Evolutionary conservation across 148 eudicot genomes (phyloP).

Genomic region (Chenopodium suecicum): DNA sequence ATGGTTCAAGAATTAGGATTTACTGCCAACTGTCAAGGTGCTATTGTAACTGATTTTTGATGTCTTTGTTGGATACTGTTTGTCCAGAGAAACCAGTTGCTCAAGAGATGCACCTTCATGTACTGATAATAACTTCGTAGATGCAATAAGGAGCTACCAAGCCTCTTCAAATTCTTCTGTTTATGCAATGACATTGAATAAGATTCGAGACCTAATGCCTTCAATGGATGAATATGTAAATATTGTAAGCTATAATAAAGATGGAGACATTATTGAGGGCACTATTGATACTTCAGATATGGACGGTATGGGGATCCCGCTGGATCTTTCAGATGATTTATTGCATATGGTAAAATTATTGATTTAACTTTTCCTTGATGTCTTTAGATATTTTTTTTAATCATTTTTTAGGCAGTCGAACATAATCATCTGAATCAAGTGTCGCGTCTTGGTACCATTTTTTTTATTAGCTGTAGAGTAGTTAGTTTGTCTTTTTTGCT

Average conservation of each 20-base stretch:
- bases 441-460: not conserved
- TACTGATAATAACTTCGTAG: slow-evolving; percentile 19
- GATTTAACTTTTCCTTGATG: not conserved
- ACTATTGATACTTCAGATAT: slow-evolving; percentile 24
- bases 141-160: slow-evolving; percentile 24
- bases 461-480: not conserved
- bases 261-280: slow-evolving; percentile 26
- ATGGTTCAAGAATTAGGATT: too few species aligned
- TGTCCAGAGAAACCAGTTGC: slow-evolving; percentile 44
- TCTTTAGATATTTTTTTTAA: not conserved
- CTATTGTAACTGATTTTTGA: not conserved
- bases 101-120: slow-evolving; percentile 33
- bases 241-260: slow-evolving; percentile 25
- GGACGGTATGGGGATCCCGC: slow-evolving; percentile 54
- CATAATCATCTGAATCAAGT: not conserved
- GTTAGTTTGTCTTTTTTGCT: not conserved
- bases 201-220: slow-evolving; percentile 31
- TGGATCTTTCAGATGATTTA: slow-evolving; percentile 98
- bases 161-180: slow-evolving; percentile 23
- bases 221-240: slow-evolving; percentile 32
- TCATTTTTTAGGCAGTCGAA: too few species aligned
- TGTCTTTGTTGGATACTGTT: slow-evolving; percentile 17
- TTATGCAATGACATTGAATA: slow-evolving; percentile 30
- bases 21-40: not conserved
- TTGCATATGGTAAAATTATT: slow-evolving; percentile 69